Percentiles rank a stretch among this genome's conserved stretches.
Conservation (phyloP, 176 grass and related monocot species). For the Olyra latifolia region DNA sequence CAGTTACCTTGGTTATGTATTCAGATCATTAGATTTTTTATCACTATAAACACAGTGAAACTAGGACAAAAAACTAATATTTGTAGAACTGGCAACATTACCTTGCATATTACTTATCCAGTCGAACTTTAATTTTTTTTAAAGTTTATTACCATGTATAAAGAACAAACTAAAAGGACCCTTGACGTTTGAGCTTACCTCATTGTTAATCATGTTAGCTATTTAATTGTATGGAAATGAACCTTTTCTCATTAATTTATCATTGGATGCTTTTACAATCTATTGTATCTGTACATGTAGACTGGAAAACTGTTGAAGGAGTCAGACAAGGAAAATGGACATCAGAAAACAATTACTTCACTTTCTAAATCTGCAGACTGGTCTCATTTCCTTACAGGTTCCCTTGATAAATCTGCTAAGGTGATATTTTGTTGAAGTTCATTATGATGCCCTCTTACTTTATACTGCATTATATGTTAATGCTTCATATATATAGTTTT, state of each 20-base stretch:
- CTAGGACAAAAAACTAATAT: not conserved
- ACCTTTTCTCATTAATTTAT: not conserved
- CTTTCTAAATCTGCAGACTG: slow-evolving; percentile 69
- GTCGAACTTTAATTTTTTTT: not conserved
- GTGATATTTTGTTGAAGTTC: slow-evolving; percentile 37
- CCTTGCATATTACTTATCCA: not conserved
- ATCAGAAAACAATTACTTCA: slow-evolving; percentile 70
- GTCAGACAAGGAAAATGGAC: slow-evolving; percentile 70
- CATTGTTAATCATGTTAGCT: not conserved
- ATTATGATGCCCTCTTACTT: not conserved
- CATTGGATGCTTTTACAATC: slow-evolving; percentile 19
- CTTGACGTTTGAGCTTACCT: not conserved
- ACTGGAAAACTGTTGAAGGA: slow-evolving; percentile 76
- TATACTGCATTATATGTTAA: not conserved
- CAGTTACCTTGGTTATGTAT: not conserved
- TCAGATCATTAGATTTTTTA: not conserved
- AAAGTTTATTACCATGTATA: not conserved
- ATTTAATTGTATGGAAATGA: not conserved
- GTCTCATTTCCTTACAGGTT: slow-evolving; percentile 79
- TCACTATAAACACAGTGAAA: not conserved
- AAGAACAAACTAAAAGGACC: not conserved
- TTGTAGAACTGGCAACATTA: not conserved
- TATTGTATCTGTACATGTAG: slow-evolving; percentile 35
- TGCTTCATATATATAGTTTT: not conserved
- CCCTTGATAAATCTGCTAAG: slow-evolving; percentile 84